Evolutionary conservation across 73 alveolate species (phyloP), one percentile per base, ranked within the genome.

Genomic region (Paramecium caudatum): DNA sequence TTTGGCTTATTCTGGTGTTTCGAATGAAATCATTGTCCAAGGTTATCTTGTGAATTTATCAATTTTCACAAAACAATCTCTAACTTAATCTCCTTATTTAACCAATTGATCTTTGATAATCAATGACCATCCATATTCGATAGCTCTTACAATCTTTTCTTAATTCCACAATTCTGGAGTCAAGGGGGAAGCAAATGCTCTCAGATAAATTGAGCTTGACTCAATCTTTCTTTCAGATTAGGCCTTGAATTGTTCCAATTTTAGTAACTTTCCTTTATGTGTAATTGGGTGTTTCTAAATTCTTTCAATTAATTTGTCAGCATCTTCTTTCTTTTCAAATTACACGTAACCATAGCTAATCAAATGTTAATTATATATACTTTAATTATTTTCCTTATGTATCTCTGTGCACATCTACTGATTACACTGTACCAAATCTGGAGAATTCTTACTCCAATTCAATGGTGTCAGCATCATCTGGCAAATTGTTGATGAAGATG

Each of bases 311-410:
- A 68, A 16, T 6, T 30, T 68, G 19, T 74, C 88, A 37, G 46
- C 88, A 41, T 74, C 88, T 74, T 74, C 88, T 12, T 45, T 74
- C 88, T 74, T 74, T 13, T 74, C 88, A 74, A 74, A 74, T 43
- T 74, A n/a, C 9, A 74, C 88, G 19, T 74, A 74, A 8, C 88
- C 88, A 74, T 74, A 74, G 16, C 88, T 74, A 41, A 16, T 9
- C 36, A 17, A 36, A 21, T 12, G 0, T 39, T 12, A 33, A 4
- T 33, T 3, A n/a, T 16, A 74, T 15, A 7, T 74, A 74, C 88
- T 43, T 74, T 17, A 74, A 45, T 45, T 30, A 16, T 43, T 74
- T 74, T 74, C 88, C 88, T 12, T 36, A 2, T 19, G 2, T n/a
- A 45, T 74, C 88, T 74, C 88, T 74, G 10, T 74, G 88, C 36